Percentiles rank a stretch among this genome's conserved stretches.
Conservation (phyloP, 2,329 filamentous ascomycete species). For the Metarhizium guizhouense region DNA sequence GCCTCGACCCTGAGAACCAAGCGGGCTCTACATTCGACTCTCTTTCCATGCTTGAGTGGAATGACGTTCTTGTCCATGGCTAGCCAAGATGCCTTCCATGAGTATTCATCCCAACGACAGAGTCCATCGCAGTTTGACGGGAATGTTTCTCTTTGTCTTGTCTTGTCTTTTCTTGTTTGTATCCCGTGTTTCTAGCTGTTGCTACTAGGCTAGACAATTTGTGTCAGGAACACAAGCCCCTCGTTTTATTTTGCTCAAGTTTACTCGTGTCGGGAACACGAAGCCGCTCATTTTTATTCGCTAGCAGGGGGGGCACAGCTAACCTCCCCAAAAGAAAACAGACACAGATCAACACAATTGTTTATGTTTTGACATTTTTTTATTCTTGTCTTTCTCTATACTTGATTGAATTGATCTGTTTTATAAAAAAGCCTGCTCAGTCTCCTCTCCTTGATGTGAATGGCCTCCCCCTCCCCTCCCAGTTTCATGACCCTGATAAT, state of each 20-base stretch:
- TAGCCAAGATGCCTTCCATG: not conserved
- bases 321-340: not conserved
- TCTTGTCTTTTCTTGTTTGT: not conserved
- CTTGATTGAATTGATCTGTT: not conserved
- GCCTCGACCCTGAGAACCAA: constrained; percentile 20
- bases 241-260: not conserved
- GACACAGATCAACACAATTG: not conserved
- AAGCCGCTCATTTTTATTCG: not conserved
- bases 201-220: not conserved
- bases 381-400: not conserved
- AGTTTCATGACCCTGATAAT: not conserved
- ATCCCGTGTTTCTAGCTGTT: not conserved
- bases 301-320: not conserved
- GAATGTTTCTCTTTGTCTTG: not conserved
- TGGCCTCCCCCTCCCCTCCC: not conserved
- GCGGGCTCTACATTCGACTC: constrained; percentile 15
- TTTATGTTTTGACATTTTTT: not conserved
- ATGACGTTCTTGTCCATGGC: constrained; percentile 15
- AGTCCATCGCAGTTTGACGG: too few relatives aligned
- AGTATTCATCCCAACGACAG: too few relatives aligned
- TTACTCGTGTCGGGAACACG: not conserved
- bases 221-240: not conserved
- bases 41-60: constrained; percentile 19
- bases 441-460: not conserved
- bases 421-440: not conserved